Base-by-base conservation (phyloP, 306 rosid genomes). In the Prunus fruticosa region DNA sequence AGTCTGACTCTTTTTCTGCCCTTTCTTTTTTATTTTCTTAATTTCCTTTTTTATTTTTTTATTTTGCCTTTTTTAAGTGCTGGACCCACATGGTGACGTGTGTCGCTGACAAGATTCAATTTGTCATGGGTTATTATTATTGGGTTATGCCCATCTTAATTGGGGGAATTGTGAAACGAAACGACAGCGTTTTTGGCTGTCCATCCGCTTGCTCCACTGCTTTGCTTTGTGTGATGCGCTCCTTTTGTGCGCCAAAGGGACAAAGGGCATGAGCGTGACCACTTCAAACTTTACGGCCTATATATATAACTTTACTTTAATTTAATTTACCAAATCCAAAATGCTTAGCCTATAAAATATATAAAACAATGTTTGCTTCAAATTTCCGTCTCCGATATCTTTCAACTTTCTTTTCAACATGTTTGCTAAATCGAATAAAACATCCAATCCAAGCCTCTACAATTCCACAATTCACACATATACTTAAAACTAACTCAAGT, bases 1-100 rank as follows among this genome's bases (percentile, higher is more conserved):
- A 23, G 46, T 53, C 75, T 43, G 72, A 61, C 85, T 67, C 50
- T 38, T 46, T 84, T 41, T 23, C 3, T 8, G 8, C 41, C 56
- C 25, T 13, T 20, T 13, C 53, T 22, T 47, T 71, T 82, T 32
- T 4, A 1, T 4, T 61, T 8, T 50, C 3, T 5, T 83, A 38
- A 38, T 79, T 64, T 68, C 27, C 14, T 27, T 22, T 32, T 2
- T 3, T 2, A 3, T 32, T 63, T 28, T 13, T 14, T 0, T 2
- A 58, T 4, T 13, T 51, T 54, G 20, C 5, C 25, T 11, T 20
- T 56, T 58, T 23, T 10, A 1, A 34, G 27, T 12, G 13, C 12
- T 27, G 65, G 38, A 2, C 38, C 65, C 38, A 60, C 65, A 1
- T 30, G 32, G 19, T 60, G 65, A 60, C 19, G 65, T 25, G 65